Evolutionary conservation across 2,329 filamentous ascomycete species (phyloP), one percentile per base, ranked within the genome.

Genomic region (Calonectria hongkongensis): DNA sequence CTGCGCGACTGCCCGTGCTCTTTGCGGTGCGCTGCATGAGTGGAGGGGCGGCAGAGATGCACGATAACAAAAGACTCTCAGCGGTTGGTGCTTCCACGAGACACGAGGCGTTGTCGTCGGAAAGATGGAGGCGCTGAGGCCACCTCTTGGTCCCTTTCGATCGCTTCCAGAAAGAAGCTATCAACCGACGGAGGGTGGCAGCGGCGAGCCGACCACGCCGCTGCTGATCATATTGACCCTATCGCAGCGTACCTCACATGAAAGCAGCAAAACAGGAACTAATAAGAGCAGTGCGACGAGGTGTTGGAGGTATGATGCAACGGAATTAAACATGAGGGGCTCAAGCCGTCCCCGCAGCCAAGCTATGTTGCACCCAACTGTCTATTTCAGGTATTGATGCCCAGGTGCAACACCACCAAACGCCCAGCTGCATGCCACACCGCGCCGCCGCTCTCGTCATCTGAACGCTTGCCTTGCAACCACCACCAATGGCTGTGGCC

Each of bases 371-470:
- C 56, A 36, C 64, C 28, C 9, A 41, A 62, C 47, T 36, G 51
- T 60, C 63, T 63, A 63, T 60, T 64, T 70, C 54, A 58, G 48
- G 41, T 56, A 70, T 76, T 66, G 60, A 58, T 68, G 62, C 66
- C 54, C 66, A 66, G 76, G 66, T 70, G 74, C 77, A 71, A 71
- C 77, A 76, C 75, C 74, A 72, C 73, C 66, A 30, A 63, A 70
- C 60, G 51, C 41, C 43, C 68, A 41, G 41, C 66, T 39, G 63
- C 70, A 75, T 48, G 66, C 75, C 74, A 77, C 74, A 73, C 71
- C 60, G 60, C 62, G 56, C 68, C 70, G 77, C 77, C 76, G 71
- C 77, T 77, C 77, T 79, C 77, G 77, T 79, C 77, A 79, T 79
- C 74, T 75, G 72, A 63, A 70, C 71, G 56, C 58, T 62, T 64